Evolutionary conservation across 768 basidiomycete species (phyloP).

Genomic region (Cyathus striatus): DNA sequence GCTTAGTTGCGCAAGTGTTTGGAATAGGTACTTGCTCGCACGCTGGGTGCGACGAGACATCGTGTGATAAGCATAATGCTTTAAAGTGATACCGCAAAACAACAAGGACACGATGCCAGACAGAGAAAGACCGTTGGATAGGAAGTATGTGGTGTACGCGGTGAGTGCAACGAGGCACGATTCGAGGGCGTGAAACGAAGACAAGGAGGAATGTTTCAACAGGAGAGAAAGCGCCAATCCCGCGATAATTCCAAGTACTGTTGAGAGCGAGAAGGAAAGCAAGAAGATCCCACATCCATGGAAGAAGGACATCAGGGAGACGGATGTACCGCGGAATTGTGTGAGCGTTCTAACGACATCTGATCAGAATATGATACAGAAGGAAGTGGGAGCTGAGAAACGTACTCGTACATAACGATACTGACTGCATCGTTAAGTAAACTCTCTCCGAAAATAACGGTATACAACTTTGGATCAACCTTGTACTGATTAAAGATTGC

Average conservation of each 20-base stretch:
- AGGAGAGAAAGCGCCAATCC: slow-evolving; percentile 89
- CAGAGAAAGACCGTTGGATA: slow-evolving; percentile 94
- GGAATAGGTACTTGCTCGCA: slow-evolving; percentile 93
- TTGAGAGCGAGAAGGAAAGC: slow-evolving; percentile 89
- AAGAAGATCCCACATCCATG: slow-evolving; percentile 98
- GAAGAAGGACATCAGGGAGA: slow-evolving; percentile 84
- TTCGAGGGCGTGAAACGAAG: slow-evolving; percentile 88
- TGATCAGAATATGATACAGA: not conserved
- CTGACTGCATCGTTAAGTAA: slow-evolving; percentile 97
- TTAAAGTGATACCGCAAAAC: slow-evolving; percentile 98
- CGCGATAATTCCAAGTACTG: slow-evolving; percentile 89
- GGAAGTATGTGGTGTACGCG: slow-evolving; percentile 97
- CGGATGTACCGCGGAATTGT: slow-evolving; percentile 86
- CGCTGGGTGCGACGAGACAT: slow-evolving; percentile 95
- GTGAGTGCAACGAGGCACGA: slow-evolving; percentile 93
- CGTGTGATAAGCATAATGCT: slow-evolving; percentile 99
- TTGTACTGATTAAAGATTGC: slow-evolving; percentile 99
- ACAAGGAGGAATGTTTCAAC: slow-evolving; percentile 89
- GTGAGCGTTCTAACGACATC: slow-evolving; percentile 66
- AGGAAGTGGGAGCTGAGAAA: slow-evolving; percentile 15
- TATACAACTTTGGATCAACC: slow-evolving; percentile 97
- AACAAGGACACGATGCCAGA: slow-evolving; percentile 95
- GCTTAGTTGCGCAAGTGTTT: slow-evolving; percentile 86
- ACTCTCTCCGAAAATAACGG: slow-evolving; percentile 95
- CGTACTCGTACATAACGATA: slow-evolving; percentile 99